Base-by-base conservation (phyloP, 2,329 filamentous ascomycete species). In the Gliomastix tumulicola region DNA sequence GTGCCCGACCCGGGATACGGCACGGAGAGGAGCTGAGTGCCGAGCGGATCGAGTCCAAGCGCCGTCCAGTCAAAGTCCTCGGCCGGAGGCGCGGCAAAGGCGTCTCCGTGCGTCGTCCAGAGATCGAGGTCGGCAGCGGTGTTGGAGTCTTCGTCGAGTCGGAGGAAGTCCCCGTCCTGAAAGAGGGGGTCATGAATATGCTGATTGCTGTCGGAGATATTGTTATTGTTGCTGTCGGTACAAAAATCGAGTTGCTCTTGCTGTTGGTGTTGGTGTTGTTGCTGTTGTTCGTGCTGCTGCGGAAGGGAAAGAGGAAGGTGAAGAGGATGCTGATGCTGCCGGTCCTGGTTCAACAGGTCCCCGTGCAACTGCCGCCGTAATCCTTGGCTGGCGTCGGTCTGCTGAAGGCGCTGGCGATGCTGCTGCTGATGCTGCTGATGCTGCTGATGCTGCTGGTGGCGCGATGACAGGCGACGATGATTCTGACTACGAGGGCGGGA, bases 391-490 rank as follows among this genome's bases (percentile, higher is more conserved):
- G n/a, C n/a, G n/a, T n/a, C n/a, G n/a, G n/a, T n/a, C n/a, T n/a
- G n/a, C n/a, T 12, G 32, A 12, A 19, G 20, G 21, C 16, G 32
- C 18, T 31, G 30, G 30, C 16, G 25, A n/a, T 35, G 30, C 25
- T 28, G 30, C 21, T 36, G 34, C 20, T 37, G 37, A 19, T 35
- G 38, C 10, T 22, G 34, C 11, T 44, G n/a, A 39, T 46, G 16
- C 40, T 44, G 34, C 21, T 41, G 37, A 16, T 18, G 30, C 12
- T 37, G 21, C 17, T 36, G 39, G 17, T 38, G 15, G 25, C 13
- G 25, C 13, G 25, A 28, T 28, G n/a, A 16, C 25, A n/a, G n/a
- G 25, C 25, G 17, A 28, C 17, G 17, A 28, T 28, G 17, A 28
- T n/a, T 28, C 25, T 28, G 7, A 34, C 20, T 23, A 33, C 22